phyloP scores from a whole-genome alignment of 495 filamentous ascomycete species.

The Penicillium cinerascens region DNA sequence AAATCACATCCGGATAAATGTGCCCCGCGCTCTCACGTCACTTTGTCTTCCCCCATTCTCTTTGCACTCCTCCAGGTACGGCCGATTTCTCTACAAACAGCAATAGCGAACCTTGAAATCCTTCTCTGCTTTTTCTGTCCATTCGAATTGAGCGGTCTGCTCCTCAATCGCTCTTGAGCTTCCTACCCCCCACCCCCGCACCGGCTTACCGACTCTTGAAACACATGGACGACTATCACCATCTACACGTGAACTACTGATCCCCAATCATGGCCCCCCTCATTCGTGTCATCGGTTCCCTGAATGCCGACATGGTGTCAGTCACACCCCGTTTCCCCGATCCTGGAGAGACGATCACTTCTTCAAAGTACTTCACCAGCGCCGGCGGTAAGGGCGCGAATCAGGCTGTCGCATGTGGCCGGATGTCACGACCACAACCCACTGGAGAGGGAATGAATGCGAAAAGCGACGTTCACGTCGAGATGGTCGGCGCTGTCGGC shows the following conservation, averaged over 20 bases:
- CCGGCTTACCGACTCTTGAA: neutral
- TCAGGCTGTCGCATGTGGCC: constrained; percentile 79
- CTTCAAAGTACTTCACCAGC: constrained; percentile 71
- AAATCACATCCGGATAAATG: neutral
- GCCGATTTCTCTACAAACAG: neutral
- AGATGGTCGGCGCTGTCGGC: constrained; percentile 84
- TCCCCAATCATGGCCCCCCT: constrained; percentile 39
- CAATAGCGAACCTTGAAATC: neutral
- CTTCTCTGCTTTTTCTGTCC: neutral
- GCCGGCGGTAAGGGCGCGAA: constrained; percentile 95
- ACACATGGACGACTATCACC: neutral
- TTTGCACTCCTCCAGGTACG: neutral
- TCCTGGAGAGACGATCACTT: constrained; percentile 83
- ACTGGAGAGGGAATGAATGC: constrained; percentile 17
- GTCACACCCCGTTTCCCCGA: constrained; percentile 77
- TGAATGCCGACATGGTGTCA: constrained; percentile 90
- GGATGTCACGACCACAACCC: constrained; percentile 53
- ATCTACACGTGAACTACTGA: neutral
- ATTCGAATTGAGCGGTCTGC: neutral
- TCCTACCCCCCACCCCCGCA: neutral
- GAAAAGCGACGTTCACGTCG: constrained; percentile 53
- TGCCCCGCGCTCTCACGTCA: neutral
- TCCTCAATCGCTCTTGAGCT: neutral
- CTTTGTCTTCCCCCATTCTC: neutral
- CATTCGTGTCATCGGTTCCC: constrained; percentile 83